phyloP scores from a whole-genome alignment of 305 asterid species.

The Solanum hybrid region DNA sequence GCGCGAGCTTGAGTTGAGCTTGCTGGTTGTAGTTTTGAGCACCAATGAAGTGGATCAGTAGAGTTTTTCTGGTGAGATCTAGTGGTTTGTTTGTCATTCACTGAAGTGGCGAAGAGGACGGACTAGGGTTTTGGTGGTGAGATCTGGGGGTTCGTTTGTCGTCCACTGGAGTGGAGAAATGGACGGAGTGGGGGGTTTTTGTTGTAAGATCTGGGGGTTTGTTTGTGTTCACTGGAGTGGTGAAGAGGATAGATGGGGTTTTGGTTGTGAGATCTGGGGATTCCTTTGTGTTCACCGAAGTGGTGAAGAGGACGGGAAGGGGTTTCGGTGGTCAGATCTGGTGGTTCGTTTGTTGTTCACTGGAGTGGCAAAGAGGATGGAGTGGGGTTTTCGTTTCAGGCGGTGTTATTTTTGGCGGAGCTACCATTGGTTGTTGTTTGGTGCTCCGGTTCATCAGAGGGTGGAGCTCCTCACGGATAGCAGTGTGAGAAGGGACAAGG shows the following conservation, averaged over 20 bases:
- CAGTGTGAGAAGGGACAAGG: no score
- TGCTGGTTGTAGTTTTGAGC: not conserved
- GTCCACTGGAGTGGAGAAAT: no score
- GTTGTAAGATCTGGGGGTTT: no score
- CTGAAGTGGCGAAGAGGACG: no score
- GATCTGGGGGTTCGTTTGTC: no score
- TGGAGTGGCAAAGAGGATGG: not conserved
- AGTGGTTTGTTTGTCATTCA: not conserved
- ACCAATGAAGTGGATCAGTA: not conserved
- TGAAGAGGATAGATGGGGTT: no score
- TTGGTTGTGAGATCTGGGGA: not conserved
- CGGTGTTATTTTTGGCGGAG: not conserved
- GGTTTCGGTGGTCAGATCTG: not conserved
- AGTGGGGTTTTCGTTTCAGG: no score
- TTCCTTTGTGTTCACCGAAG: no score
- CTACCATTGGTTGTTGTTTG: not conserved
- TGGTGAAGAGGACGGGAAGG: not conserved
- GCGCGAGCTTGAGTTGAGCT: not conserved
- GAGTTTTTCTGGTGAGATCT: not conserved
- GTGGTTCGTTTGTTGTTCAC: no score
- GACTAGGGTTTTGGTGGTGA: no score
- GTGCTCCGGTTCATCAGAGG: not conserved
- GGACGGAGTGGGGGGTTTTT: not conserved
- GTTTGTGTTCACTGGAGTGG: no score
- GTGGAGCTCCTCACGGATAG: not conserved